Evolutionary conservation across 129 eudicot species (phyloP).

Genomic region (Lactuca sativa): DNA sequence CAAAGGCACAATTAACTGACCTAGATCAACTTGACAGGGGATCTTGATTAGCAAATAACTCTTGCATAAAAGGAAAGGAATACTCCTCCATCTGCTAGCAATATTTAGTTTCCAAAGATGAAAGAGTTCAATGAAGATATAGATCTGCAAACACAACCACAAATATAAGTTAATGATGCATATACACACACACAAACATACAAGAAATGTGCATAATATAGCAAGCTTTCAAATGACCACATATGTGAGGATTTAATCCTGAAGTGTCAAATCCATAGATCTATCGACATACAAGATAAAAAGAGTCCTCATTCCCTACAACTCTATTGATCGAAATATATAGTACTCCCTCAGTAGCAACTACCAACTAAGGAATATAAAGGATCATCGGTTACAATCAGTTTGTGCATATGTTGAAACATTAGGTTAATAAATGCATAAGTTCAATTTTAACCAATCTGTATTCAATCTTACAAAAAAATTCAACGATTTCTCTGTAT

Average conservation of each 20-base stretch:
- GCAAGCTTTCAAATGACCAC: no score
- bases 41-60: slow-evolving; percentile 67
- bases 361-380: slow-evolving; percentile 74
- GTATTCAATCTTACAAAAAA: no score
- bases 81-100: slow-evolving; percentile 58
- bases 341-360: slow-evolving; percentile 52
- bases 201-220: neutral
- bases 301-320: slow-evolving; percentile 51
- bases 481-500: no score
- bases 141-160: neutral
- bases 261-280: slow-evolving; percentile 88
- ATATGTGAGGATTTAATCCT: slow-evolving; percentile 40
- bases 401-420: slow-evolving; percentile 47
- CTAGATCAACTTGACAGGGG: slow-evolving; percentile 77
- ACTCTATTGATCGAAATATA: slow-evolving; percentile 58
- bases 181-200: neutral
- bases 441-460: no score
- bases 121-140: slow-evolving; percentile 13
- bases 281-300: slow-evolving; percentile 66
- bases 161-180: neutral
- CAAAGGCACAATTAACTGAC: slow-evolving; percentile 94
- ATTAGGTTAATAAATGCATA: neutral
- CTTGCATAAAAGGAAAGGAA: slow-evolving; percentile 51
- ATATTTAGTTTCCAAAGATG: slow-evolving; percentile 10
- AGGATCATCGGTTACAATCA: slow-evolving; percentile 84